Percentiles rank a stretch among this genome's conserved stretches.
phyloP scores from a whole-genome alignment of 2,329 filamentous ascomycete species.

The Colletotrichum eremochloae region DNA sequence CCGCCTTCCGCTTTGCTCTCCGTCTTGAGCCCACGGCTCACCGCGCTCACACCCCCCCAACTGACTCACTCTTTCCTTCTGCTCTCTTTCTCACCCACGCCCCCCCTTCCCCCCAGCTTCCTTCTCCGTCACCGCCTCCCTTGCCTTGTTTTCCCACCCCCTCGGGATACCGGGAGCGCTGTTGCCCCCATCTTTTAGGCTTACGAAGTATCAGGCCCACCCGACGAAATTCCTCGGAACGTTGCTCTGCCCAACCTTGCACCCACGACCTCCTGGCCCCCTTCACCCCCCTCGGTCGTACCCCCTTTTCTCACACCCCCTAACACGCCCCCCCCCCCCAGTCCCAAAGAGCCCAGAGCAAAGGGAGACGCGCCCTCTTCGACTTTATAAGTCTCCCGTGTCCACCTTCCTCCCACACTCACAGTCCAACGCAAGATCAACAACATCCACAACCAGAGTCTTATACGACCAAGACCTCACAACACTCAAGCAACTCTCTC shows the following conservation, averaged over 20 bases:
- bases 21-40: not conserved
- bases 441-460: slow-evolving; percentile 26
- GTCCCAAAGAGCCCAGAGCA: slow-evolving; percentile 11
- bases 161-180: slow-evolving; percentile 37
- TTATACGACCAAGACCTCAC: slow-evolving; percentile 21
- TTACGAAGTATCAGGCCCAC: slow-evolving; percentile 28
- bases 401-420: slow-evolving; percentile 36
- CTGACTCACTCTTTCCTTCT: slow-evolving; percentile 4
- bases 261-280: slow-evolving; percentile 5
- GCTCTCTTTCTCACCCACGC: not conserved
- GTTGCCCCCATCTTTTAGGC: slow-evolving; percentile 41
- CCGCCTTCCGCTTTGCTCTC: slow-evolving; percentile 8
- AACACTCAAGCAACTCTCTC: slow-evolving; percentile 40
- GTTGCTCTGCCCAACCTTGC: slow-evolving; percentile 34
- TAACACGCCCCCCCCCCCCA: slow-evolving; percentile 22
- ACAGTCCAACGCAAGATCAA: slow-evolving; percentile 27
- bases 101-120: not conserved
- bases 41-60: slow-evolving; percentile 1
- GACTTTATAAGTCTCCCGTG: slow-evolving; percentile 42
- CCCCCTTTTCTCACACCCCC: slow-evolving; percentile 8
- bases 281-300: not conserved
- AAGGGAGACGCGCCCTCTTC: slow-evolving; percentile 37
- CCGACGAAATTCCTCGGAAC: slow-evolving; percentile 41
- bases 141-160: slow-evolving; percentile 42
- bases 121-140: slow-evolving; percentile 42